Conservation (phyloP, 768 basidiomycete genomes). For the Daedaleopsis sinensis region DNA sequence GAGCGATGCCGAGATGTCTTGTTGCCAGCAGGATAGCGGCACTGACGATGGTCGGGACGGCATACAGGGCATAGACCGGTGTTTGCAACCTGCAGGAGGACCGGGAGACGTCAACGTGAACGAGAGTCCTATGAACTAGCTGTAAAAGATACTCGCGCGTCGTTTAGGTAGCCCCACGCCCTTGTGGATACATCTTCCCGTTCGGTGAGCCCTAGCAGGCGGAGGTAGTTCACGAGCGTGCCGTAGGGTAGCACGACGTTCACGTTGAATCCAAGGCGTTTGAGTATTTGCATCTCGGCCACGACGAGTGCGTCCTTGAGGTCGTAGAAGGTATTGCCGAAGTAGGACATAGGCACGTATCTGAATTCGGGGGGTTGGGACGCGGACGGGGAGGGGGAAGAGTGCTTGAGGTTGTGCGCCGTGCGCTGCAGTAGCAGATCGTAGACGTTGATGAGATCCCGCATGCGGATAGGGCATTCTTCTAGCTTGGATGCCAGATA, state of each 20-base stretch:
- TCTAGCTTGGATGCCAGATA: constrained; percentile 80
- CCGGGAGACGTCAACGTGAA: constrained; percentile 13
- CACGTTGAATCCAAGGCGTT: constrained; percentile 94
- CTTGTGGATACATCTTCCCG: constrained; percentile 68
- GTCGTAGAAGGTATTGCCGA: constrained; percentile 88
- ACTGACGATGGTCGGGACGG: constrained; percentile 87
- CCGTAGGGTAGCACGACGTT: constrained; percentile 93
- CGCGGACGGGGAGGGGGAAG: constrained; percentile 36
- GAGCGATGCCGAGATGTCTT: constrained; percentile 68
- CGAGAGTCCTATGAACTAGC: constrained; percentile 10
- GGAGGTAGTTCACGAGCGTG: constrained; percentile 91
- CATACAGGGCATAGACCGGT: constrained; percentile 87
- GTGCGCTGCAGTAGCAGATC: constrained; percentile 84
- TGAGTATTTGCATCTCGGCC: constrained; percentile 96
- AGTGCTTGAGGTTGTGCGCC: constrained; percentile 44
- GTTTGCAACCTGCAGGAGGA: constrained; percentile 79
- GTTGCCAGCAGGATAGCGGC: constrained; percentile 84
- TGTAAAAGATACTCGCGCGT: constrained; percentile 66
- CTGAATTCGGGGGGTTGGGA: constrained; percentile 42
- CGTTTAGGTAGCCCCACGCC: constrained; percentile 96
- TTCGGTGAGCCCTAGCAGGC: constrained; percentile 82
- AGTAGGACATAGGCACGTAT: constrained; percentile 89
- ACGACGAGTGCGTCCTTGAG: constrained; percentile 93
- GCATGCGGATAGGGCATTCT: constrained; percentile 88
- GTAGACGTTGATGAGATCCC: constrained; percentile 94